phyloP scores from a whole-genome alignment of 148 eudicot species.

The Rhododendron griersonianum region DNA sequence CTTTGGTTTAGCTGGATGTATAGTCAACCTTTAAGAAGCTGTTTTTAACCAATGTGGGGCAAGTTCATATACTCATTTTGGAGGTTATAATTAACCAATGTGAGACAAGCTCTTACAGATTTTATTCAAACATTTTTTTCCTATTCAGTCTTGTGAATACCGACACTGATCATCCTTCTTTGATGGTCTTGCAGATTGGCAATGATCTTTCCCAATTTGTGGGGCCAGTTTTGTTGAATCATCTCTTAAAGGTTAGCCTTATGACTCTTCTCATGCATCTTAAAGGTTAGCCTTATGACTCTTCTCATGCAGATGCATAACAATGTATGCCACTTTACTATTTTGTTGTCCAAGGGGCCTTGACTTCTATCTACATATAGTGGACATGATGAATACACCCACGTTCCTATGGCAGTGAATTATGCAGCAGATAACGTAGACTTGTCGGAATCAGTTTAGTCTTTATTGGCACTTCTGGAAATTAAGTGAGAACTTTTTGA shows the following conservation, averaged over 20 bases:
- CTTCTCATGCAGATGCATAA: not conserved
- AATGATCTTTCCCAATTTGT: constrained; percentile 57
- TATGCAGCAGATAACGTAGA: not conserved
- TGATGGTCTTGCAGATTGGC: constrained; percentile 37
- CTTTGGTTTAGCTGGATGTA: not conserved
- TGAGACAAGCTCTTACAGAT: not conserved
- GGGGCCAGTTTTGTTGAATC: constrained; percentile 54
- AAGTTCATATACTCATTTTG: not conserved
- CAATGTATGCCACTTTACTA: constrained; percentile 12
- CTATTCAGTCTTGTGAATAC: not conserved
- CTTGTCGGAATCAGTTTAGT: not conserved
- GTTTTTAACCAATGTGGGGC: not conserved
- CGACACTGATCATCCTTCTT: not conserved
- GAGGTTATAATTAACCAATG: not conserved
- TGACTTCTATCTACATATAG: not conserved
- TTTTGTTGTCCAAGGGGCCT: not conserved
- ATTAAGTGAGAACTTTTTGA: not conserved
- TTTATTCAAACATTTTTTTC: not conserved
- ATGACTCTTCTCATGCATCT: constrained; percentile 14
- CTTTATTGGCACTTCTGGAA: not conserved
- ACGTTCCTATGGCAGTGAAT: not conserved
- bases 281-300: constrained; percentile 30
- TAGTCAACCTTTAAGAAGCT: not conserved
- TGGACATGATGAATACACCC: not conserved
- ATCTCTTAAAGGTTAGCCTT: constrained; percentile 42